Conservation (phyloP, 2,329 filamentous ascomycete species). For the Penicillium sp. region DNA sequence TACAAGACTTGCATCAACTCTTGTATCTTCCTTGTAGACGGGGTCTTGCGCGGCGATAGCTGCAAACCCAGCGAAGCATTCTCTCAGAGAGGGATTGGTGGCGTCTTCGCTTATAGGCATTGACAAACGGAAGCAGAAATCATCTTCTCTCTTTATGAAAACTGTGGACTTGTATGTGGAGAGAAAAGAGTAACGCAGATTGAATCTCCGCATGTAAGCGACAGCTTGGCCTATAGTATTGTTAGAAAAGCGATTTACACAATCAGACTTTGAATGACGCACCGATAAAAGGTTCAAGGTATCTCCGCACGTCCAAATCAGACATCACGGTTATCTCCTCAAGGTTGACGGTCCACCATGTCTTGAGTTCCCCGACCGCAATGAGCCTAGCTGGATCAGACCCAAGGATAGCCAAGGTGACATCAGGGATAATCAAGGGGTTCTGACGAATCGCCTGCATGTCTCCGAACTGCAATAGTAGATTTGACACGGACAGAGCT, state of each 20-base stretch:
- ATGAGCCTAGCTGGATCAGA: too few relatives aligned
- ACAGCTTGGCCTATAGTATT: not conserved
- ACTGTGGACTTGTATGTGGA: not conserved
- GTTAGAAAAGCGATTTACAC: not conserved
- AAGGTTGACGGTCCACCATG: too few relatives aligned
- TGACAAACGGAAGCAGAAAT: not conserved
- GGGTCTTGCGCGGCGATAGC: not conserved
- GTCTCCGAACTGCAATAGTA: too few relatives aligned
- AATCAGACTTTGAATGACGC: not conserved
- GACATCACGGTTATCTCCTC: too few relatives aligned
- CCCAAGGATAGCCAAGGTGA: too few relatives aligned
- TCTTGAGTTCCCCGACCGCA: too few relatives aligned
- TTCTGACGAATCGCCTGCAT: too few relatives aligned
- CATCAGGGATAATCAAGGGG: too few relatives aligned
- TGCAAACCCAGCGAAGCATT: not conserved
- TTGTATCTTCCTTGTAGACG: not conserved
- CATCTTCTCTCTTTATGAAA: not conserved
- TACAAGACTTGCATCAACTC: not conserved
- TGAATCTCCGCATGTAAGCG: not conserved
- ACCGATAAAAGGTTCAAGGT: not conserved
- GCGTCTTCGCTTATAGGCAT: not conserved
- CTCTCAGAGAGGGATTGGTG: not conserved
- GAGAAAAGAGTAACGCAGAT: not conserved
- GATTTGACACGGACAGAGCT: too few relatives aligned
- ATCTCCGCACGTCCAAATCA: not conserved